Evolutionary conservation across 1,139 yeast species (phyloP).

Genomic region (Pneumocystis sp.): DNA sequence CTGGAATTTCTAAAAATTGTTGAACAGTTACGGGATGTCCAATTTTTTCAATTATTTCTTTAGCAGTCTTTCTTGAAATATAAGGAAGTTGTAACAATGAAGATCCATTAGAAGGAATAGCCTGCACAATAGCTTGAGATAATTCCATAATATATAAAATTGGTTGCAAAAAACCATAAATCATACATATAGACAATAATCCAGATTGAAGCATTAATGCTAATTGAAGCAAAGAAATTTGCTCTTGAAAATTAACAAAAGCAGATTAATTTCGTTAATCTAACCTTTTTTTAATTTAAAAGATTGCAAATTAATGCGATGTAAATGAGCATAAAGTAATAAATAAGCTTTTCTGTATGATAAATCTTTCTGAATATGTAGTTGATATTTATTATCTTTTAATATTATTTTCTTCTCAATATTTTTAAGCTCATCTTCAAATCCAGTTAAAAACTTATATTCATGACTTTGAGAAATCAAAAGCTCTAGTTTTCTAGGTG

Average conservation of each 20-base stretch:
- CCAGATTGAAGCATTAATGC: constrained; percentile 59
- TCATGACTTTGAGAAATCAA: constrained; percentile 37
- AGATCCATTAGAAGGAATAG: constrained; percentile 41
- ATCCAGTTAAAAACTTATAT: constrained; percentile 10
- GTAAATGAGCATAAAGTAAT: constrained; percentile 32
- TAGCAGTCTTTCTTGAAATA: constrained; percentile 27
- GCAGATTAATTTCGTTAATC: background rate
- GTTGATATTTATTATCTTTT: background rate
- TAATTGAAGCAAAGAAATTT: constrained; percentile 33
- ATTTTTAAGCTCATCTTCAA: constrained; percentile 12
- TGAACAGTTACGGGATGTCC: constrained; percentile 42
- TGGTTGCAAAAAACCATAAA: constrained; percentile 59
- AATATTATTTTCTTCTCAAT: constrained; percentile 6
- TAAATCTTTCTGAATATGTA: background rate
- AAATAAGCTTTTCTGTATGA: background rate
- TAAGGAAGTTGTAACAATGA: constrained; percentile 73
- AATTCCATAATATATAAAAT: constrained; percentile 49
- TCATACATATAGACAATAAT: constrained; percentile 63
- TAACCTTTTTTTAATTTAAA: background rate
- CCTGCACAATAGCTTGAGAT: constrained; percentile 63
- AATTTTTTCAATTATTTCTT: constrained; percentile 24
- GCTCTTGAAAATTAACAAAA: constrained; percentile 23
- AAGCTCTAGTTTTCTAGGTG: constrained; percentile 33
- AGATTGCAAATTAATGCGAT: constrained; percentile 29
- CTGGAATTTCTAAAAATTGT: constrained; percentile 44